A percentile compares a stretch with the other conserved stretches of the same genome.
Evolutionary conservation across 2,329 filamentous ascomycete species (phyloP).

Genomic region (Xylariaceae sp.): DNA sequence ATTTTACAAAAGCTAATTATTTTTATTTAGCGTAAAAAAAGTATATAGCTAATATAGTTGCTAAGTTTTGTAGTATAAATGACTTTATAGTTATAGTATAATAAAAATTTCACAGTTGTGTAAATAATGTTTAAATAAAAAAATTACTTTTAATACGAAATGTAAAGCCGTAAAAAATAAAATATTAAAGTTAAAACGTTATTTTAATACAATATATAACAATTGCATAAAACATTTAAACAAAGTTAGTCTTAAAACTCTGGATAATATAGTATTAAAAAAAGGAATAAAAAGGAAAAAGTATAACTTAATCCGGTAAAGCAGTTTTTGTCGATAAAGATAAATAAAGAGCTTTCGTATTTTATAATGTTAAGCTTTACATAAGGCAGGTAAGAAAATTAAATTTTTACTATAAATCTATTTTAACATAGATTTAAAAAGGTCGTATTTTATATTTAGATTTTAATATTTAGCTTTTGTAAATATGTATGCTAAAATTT

Average conservation of each 20-base stretch:
- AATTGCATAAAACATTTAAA: slow-evolving; percentile 28
- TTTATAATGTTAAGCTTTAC: slow-evolving; percentile 18
- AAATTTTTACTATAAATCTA: too few relatives aligned
- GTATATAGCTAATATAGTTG: slow-evolving; percentile 9
- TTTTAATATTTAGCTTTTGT: too few relatives aligned
- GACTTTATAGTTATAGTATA: slow-evolving; percentile 30
- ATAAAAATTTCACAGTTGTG: slow-evolving; percentile 27
- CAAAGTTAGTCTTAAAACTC: slow-evolving; percentile 23
- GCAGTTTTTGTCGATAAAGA: slow-evolving; percentile 17
- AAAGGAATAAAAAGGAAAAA: not conserved
- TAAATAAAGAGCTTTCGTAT: slow-evolving; percentile 11
- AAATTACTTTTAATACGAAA: slow-evolving; percentile 11
- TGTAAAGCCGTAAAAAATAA: slow-evolving; percentile 22
- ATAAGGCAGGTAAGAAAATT: not conserved
- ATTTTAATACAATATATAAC: slow-evolving; percentile 31
- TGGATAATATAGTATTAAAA: not conserved
- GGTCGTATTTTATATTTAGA: too few relatives aligned
- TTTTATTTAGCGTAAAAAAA: slow-evolving; percentile 27
- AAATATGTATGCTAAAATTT: too few relatives aligned
- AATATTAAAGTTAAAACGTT: slow-evolving; percentile 22
- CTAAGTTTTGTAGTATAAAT: slow-evolving; percentile 26
- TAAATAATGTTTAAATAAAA: slow-evolving; percentile 22
- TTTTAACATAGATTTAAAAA: too few relatives aligned
- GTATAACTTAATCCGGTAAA: not conserved
- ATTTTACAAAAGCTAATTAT: slow-evolving; percentile 15